Evolutionary conservation across 805 yeast genomes (phyloP), one percentile per base, ranked within the genome.

Genomic region (Sugiyamaella floridensis): DNA sequence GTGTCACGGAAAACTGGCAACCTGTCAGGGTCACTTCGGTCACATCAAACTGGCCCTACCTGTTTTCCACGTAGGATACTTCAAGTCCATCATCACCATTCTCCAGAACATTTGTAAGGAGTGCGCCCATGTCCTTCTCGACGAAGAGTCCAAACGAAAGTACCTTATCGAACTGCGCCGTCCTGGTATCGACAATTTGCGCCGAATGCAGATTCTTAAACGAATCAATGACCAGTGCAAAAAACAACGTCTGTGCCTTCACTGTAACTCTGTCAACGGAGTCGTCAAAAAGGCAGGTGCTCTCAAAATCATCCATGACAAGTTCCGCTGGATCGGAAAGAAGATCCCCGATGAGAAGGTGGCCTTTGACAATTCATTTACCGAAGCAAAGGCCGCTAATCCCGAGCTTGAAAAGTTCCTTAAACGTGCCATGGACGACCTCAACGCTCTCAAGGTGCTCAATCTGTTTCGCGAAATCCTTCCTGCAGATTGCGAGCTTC

Each of bases 1-100:
- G 0, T 93, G 99, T 71, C 88, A 82, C 61, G 98, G 98, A 2
- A 82, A 82, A 60, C 72, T 93, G 58, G 96, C 96, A 0, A 80
- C 96, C 1, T 93, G 99, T 68, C 97, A 92, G 71, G 99, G 99
- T 54, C 99, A 93, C 72, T 93, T 93, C 68, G 99, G 99, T 43
- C 97, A 95, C 64, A 80, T 93, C 58, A 81, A 88, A 63, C 76
- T 93, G 49, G 96, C 98, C 0, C 74, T 93, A 45, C 99, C 99
- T 1, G 98, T 90, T 12, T 93, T 92, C 72, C 99, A 93, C 65
- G 93, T 93, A 46, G 99, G 99, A 16, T 93, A 90, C 68, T 93
- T 93, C 77, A 92, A 92, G 67, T 83, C 90, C 43, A 86, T 89
- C 19, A 86, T 93, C 58, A 85, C 82, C 64, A 89, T 93, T 42